Evolutionary conservation across 2,329 filamentous ascomycete genomes (phyloP), one percentile per base, ranked within the genome.

Genomic region (Polychaeton citri): DNA sequence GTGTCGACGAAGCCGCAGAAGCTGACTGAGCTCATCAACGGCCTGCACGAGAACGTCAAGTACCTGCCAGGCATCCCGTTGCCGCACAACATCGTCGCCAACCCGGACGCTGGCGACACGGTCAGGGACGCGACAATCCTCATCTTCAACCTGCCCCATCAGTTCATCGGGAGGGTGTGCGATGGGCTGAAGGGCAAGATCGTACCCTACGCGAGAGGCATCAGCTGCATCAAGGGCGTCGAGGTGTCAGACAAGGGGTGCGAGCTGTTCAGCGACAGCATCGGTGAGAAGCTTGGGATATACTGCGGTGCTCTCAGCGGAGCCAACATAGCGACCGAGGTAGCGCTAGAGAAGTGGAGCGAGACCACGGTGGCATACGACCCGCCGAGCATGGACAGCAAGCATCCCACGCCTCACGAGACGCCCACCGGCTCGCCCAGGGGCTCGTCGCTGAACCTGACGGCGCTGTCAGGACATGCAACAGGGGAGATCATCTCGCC

Each of bases 201-300:
- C 45, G 64, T 95, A 19, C 90, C 90, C 5, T 96, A 78, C 52
- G 88, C 90, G 18, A 77, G 92, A 43, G 90, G 86, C 40, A 86
- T 98, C 54, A 93, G 85, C 56, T 98, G 90, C 62, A 95, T 96
- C 65, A 98, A 98, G 69, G 90, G 90, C 49, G 87, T 98, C 42
- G 82, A 93, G 49, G 90, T 98, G 21, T 79, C 81, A 3, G 81
- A 88, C 51, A 77, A 83, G 34, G 84, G 82, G 37, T 78, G 96
- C 48, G 79, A 78, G 51, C 72, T 98, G 37, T 95, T 98, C 66
- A 92, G 83, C 37, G 90, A 98, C 63, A 85, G 81, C 59, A 98
- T 98, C 54, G 87, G 87, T 38, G 77, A 84, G 57, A 79, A 81
- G 19, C 71, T 98, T 15, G 84, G 82, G 43, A 98, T 98, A 58